These are phyloP conservation scores for Fistulinella prunicolor DNA, from an alignment of 768 basidiomycete genomes.

Conservation along the genomic window DNA sequence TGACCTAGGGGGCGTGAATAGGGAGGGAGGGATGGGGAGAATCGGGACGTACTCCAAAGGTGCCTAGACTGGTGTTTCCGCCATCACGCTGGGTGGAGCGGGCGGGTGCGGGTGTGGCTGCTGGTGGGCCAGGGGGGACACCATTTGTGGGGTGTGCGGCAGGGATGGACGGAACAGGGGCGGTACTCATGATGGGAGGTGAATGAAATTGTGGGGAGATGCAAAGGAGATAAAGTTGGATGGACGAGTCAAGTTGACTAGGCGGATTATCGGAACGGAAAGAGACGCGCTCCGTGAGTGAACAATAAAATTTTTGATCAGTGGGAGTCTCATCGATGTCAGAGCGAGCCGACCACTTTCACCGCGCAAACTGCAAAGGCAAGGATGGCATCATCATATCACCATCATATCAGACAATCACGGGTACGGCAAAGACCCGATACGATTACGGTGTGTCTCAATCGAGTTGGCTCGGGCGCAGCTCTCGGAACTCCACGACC, in stretches of 20 bases:
- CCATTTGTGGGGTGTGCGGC: constrained; percentile 4
- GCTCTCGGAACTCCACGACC: not conserved
- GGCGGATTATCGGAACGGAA: not conserved
- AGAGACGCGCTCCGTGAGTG: too few relatives aligned
- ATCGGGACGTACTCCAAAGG: constrained; percentile 56
- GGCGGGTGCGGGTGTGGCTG: constrained; percentile 42
- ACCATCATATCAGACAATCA: too few relatives aligned
- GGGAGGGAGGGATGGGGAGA: not conserved
- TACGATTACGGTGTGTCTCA: constrained; percentile 1
- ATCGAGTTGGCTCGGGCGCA: constrained; percentile 2
- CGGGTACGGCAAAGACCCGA: not conserved
- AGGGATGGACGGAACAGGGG: not conserved
- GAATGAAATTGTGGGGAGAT: not conserved
- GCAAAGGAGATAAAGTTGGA: too few relatives aligned
- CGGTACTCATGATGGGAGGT: not conserved
- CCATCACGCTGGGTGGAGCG: constrained; percentile 51
- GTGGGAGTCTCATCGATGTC: too few relatives aligned
- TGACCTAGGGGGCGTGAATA: constrained; percentile 53
- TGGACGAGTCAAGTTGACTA: too few relatives aligned
- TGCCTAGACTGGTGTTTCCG: constrained; percentile 59
- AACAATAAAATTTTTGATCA: too few relatives aligned
- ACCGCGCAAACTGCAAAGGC: too few relatives aligned
- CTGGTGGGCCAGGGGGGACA: not conserved
- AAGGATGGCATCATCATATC: too few relatives aligned
- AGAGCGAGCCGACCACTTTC: too few relatives aligned